Evolutionary conservation across 371 early-diverging fungal species (phyloP).

Genomic region (Syncephalastrum racemosum): DNA sequence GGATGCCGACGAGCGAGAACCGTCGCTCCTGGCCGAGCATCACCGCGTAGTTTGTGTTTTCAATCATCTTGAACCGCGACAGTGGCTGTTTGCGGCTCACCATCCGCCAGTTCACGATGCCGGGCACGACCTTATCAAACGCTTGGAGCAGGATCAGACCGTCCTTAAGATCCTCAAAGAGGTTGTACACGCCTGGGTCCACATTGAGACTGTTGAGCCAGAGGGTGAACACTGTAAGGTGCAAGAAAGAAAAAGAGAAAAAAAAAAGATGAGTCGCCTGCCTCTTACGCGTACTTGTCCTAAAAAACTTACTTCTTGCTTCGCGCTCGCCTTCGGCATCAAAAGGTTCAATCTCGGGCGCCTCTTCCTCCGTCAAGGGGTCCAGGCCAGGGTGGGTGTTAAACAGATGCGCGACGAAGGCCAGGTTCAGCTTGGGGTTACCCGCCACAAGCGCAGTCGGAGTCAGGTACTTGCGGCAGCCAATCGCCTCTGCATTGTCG

Average conservation of each 20-base stretch:
- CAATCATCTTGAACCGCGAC: constrained; percentile 92
- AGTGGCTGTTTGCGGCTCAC: constrained; percentile 74
- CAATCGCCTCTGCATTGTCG: constrained; percentile 88
- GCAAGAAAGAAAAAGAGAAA: not conserved
- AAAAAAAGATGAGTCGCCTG: not conserved
- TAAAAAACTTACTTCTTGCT: constrained; percentile 67
- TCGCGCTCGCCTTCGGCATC: constrained; percentile 91
- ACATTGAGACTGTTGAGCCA: constrained; percentile 96
- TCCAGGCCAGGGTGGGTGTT: constrained; percentile 94
- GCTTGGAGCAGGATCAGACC: constrained; percentile 87
- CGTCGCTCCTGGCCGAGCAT: constrained; percentile 80
- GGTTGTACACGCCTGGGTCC: constrained; percentile 91
- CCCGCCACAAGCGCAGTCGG: constrained; percentile 92
- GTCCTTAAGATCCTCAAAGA: constrained; percentile 84
- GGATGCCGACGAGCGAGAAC: constrained; percentile 93
- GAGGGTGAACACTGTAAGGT: constrained; percentile 74
- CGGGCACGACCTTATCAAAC: constrained; percentile 89
- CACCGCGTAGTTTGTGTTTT: constrained; percentile 94
- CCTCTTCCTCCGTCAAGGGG: constrained; percentile 84
- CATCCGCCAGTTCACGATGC: constrained; percentile 86
- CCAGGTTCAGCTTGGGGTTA: constrained; percentile 94
- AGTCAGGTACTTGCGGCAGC: constrained; percentile 91
- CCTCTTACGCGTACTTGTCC: too few species aligned
- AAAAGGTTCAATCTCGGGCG: constrained; percentile 87
- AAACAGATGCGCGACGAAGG: constrained; percentile 94